Evolutionary conservation across 352 stramenopile genomes (phyloP).

Genomic region (Plasmopara halstedii): DNA sequence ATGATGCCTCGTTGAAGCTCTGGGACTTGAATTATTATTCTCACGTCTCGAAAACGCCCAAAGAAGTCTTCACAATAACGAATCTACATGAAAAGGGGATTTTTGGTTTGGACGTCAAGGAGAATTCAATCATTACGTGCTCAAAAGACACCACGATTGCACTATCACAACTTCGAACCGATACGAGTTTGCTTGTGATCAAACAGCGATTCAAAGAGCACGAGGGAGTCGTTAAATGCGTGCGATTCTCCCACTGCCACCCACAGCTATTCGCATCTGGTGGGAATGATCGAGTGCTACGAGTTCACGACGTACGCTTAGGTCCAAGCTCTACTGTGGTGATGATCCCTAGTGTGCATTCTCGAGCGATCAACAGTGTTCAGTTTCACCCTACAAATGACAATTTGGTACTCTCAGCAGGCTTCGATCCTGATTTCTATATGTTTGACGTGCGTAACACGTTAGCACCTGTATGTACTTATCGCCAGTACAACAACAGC

Average conservation of each 20-base stretch:
- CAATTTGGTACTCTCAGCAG: slow-evolving; percentile 36
- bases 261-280: slow-evolving; percentile 29
- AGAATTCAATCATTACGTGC: slow-evolving; percentile 31
- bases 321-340: slow-evolving; percentile 6
- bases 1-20: slow-evolving; percentile 41
- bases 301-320: slow-evolving; percentile 29
- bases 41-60: slow-evolving; percentile 8
- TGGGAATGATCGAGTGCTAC: slow-evolving; percentile 37
- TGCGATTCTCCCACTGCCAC: slow-evolving; percentile 21
- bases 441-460: slow-evolving; percentile 39
- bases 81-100: slow-evolving; percentile 39
- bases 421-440: slow-evolving; percentile 41
- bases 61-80: slow-evolving; percentile 22
- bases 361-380: slow-evolving; percentile 46
- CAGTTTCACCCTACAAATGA: slow-evolving; percentile 39
- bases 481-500: slow-evolving; percentile 15
- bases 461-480: slow-evolving; percentile 25
- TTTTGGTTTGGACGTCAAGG: slow-evolving; percentile 35
- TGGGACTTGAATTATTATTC: slow-evolving; percentile 47
- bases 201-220: slow-evolving; percentile 31
- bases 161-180: slow-evolving; percentile 23
- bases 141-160: slow-evolving; percentile 43
- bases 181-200: slow-evolving; percentile 7
- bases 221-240: slow-evolving; percentile 41
- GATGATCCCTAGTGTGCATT: slow-evolving; percentile 14